phyloP scores from a whole-genome alignment of 768 basidiomycete species.

The Basidioascus undulatus region DNA sequence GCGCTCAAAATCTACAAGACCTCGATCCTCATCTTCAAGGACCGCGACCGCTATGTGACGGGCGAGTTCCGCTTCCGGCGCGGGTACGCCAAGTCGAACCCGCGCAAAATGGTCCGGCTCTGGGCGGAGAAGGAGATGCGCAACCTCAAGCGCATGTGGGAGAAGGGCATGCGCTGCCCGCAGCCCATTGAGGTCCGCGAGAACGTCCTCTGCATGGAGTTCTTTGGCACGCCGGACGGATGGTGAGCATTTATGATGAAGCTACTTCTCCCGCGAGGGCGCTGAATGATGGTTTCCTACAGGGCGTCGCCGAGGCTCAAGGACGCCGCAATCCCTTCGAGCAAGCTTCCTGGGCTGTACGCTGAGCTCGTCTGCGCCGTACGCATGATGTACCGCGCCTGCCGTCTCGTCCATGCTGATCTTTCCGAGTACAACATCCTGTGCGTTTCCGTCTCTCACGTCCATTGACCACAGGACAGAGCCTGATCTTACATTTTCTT shows the following conservation, averaged over 20 bases:
- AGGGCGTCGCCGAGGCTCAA: constrained; percentile 88
- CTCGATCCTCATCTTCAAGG: constrained; percentile 89
- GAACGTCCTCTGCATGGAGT: constrained; percentile 89
- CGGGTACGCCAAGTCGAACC: constrained; percentile 55
- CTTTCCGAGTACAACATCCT: constrained; percentile 95
- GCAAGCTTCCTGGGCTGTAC: constrained; percentile 39
- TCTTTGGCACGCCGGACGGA: constrained; percentile 56
- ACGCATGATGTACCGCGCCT: constrained; percentile 64
- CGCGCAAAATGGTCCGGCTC: constrained; percentile 90
- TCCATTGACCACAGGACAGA: not conserved
- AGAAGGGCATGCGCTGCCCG: constrained; percentile 68
- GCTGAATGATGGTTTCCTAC: constrained; percentile 1
- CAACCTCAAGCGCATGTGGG: constrained; percentile 58
- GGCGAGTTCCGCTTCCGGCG: constrained; percentile 88
- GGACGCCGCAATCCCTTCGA: constrained; percentile 41
- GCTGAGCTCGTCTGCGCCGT: constrained; percentile 51
- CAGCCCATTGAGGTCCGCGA: constrained; percentile 80
- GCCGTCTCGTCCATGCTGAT: constrained; percentile 91
- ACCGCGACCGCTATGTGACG: constrained; percentile 85
- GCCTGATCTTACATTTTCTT: not conserved
- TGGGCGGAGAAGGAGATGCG: constrained; percentile 99
- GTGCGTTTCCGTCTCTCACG: too few species aligned
- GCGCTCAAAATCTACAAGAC: constrained; percentile 98
- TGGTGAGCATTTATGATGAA: constrained; percentile 49
- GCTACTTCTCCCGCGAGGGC: constrained; percentile 1